Percentiles rank a stretch among this genome's conserved stretches.
phyloP scores from a whole-genome alignment of 352 stramenopile species.

The Plasmopara halstedii region DNA sequence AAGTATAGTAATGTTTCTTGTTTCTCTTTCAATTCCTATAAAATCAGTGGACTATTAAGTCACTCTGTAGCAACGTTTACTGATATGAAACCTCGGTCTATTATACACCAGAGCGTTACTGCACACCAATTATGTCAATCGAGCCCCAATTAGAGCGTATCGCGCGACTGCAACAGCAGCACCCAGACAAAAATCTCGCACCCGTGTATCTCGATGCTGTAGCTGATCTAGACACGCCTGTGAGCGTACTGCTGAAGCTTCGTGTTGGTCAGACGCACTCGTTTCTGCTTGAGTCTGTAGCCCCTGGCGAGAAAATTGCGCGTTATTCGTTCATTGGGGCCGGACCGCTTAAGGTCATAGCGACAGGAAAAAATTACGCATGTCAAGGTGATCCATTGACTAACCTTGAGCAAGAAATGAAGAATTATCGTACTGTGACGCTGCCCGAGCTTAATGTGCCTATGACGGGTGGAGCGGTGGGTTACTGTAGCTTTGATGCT shows the following conservation, averaged over 20 bases:
- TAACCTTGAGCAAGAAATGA: constrained; percentile 77
- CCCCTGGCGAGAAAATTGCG: constrained; percentile 78
- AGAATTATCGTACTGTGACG: constrained; percentile 52
- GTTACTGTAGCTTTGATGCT: constrained; percentile 85
- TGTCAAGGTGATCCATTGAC: constrained; percentile 64
- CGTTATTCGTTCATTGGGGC: constrained; percentile 88
- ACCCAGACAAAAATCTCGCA: constrained; percentile 79
- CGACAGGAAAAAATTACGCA: constrained; percentile 50
- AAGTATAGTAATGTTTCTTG: too few relatives aligned
- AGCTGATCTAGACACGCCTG: constrained; percentile 81
- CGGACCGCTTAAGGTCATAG: constrained; percentile 66
- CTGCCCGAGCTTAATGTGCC: constrained; percentile 72
- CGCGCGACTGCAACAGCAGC: constrained; percentile 45
- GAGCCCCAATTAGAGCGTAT: constrained; percentile 57
- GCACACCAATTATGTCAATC: constrained; percentile 60
- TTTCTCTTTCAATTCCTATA: too few relatives aligned
- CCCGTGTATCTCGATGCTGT: constrained; percentile 80
- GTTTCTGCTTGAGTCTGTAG: constrained; percentile 84
- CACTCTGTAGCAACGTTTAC: background rate
- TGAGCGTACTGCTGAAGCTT: constrained; percentile 85
- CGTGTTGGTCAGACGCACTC: constrained; percentile 67
- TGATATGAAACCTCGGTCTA: background rate
- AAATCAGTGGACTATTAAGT: too few relatives aligned
- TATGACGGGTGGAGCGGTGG: constrained; percentile 82
- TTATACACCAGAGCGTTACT: too few relatives aligned